Base-by-base conservation (phyloP, 768 basidiomycete genomes). In the Galerina marginata region DNA sequence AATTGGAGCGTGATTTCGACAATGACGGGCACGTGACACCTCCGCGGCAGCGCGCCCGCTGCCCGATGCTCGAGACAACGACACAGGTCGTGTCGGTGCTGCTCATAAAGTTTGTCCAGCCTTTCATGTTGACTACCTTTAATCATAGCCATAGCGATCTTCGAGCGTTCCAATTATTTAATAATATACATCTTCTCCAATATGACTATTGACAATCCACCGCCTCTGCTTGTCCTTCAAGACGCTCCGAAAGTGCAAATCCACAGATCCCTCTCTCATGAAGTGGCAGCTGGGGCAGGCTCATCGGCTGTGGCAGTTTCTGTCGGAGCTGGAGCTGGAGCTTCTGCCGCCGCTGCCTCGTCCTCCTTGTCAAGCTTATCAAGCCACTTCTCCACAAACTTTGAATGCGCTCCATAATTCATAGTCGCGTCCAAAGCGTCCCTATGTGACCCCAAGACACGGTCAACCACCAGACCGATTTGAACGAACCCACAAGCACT, bases 311-410 rank as follows among this genome's bases (percentile, higher is more conserved):
- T 56, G 4, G 59, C 56, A 29, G 45, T 61, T 53, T 29, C 58
- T 3, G 25, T 52, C 20, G 64, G 59, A n/a, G 29, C 6, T 3
- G 44, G 33, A 16, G 60, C 57, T 9, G 54, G 20, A 46, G 43
- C 53, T 5, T 23, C 26, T 11, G 45, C 45, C 10, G 45, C 45
- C 20, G n/a, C 46, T 11, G n/a, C 46, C 16, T 47, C 74, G 47
- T 72, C 74, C 67, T 84, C 82, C 11, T 71, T 70, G 52, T 79
- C 77, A 51, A 88, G 71, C 63, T 78, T 83, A 57, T 81, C 81
- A 40, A 93, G 76, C 79, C 86, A 87, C 68, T 86, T 86, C 40
- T 83, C 81, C 6, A 92, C 88, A 65, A 93, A 92, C 70, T 87
- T 88, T 29, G 80, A 74, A 64, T 94, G 92, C 0, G 84, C 88